phyloP scores from a whole-genome alignment of 192 early-diverging fungal species.

The Mortierella hygrophila region DNA sequence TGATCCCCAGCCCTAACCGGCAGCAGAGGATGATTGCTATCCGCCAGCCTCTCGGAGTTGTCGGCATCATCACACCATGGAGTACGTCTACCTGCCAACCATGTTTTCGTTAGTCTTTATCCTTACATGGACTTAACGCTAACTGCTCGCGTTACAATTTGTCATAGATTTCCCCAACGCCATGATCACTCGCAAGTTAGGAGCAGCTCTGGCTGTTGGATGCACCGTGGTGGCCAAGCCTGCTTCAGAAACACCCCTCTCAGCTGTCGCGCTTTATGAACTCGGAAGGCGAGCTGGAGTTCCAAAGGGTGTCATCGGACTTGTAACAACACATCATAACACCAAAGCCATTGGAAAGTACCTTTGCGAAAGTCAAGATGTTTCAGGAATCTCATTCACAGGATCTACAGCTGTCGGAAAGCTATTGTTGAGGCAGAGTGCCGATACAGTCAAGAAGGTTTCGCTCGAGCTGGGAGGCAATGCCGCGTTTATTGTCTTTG shows the following conservation, averaged over 20 bases:
- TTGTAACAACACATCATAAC: constrained; percentile 69
- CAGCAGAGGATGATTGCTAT: constrained; percentile 73
- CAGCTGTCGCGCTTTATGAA: constrained; percentile 65
- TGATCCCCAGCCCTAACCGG: constrained; percentile 73
- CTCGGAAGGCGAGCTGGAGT: constrained; percentile 69
- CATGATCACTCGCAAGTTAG: constrained; percentile 84
- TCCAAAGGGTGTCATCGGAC: constrained; percentile 78
- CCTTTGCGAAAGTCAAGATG: constrained; percentile 65
- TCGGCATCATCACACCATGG: constrained; percentile 80
- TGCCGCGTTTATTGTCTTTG: constrained; percentile 84
- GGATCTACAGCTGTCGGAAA: constrained; percentile 83
- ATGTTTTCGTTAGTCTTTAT: neutral
- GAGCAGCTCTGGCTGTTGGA: constrained; percentile 83
- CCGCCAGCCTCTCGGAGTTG: constrained; percentile 85
- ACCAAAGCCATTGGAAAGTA: constrained; percentile 69
- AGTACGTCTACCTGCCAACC: constrained; percentile 43
- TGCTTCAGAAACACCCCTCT: constrained; percentile 66
- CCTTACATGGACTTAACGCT: neutral
- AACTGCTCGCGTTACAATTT: neutral
- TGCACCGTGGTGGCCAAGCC: constrained; percentile 84
- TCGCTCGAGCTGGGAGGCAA: constrained; percentile 91
- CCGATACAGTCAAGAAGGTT: constrained; percentile 78
- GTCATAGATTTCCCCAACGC: constrained; percentile 85
- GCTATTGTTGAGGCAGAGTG: constrained; percentile 70
- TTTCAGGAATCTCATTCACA: constrained; percentile 84